These are phyloP conservation scores for Cerrena zonata DNA, from an alignment of 1,284 basidiomycete genomes.

Conservation along the genomic window DNA sequence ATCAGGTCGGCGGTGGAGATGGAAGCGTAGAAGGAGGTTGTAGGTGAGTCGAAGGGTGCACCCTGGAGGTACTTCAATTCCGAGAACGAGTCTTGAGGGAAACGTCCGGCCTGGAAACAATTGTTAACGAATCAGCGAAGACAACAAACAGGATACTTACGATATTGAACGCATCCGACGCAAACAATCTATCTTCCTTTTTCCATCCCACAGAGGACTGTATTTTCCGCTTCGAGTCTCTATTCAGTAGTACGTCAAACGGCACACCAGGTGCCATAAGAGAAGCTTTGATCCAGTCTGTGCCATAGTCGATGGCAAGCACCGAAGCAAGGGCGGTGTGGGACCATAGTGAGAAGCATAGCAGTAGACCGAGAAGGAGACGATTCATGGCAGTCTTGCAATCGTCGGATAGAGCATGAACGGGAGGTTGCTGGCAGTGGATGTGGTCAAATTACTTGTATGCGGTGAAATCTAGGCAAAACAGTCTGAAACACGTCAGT, in stretches of 20 bases:
- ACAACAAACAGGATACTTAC: conserved; percentile 42
- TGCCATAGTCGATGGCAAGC: conserved; percentile 92
- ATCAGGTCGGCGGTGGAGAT: conserved; percentile 59
- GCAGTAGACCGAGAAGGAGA: conserved; percentile 10
- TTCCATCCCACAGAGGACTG: conserved; percentile 86
- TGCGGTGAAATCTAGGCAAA: not conserved
- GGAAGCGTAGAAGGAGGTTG: conserved; percentile 58
- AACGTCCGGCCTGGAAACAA: conserved; percentile 71
- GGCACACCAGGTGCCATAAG: conserved; percentile 94
- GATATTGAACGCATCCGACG: conserved; percentile 79
- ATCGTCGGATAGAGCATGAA: not conserved
- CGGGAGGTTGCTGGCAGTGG: not conserved
- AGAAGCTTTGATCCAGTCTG: conserved; percentile 93
- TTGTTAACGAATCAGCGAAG: not conserved
- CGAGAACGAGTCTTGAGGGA: conserved; percentile 83
- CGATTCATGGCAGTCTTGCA: conserved; percentile 10
- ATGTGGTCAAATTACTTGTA: not conserved
- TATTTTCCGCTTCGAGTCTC: conserved; percentile 95
- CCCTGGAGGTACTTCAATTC: conserved; percentile 87
- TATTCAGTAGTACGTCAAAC: conserved; percentile 93
- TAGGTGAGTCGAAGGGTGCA: conserved; percentile 57
- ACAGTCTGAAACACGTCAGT: not conserved
- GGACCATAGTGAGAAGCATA: conserved; percentile 24
- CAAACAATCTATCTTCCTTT: conserved; percentile 81
- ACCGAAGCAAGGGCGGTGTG: conserved; percentile 49